Base-by-base conservation (phyloP, 257 asterid genomes). In the Solanum pimpinellifolium region DNA sequence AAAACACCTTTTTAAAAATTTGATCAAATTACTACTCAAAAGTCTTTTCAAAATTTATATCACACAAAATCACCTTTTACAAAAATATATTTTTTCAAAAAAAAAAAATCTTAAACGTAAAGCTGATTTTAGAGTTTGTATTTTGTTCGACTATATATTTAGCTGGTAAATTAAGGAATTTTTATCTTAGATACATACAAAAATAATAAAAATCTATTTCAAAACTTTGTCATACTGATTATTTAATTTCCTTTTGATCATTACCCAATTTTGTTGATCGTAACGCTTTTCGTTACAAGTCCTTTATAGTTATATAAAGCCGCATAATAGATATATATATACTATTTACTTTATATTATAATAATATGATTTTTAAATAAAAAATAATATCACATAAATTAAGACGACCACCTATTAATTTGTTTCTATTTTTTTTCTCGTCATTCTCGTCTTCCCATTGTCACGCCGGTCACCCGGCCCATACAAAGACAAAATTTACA, bases 381-480 rank as follows among this genome's bases (percentile, higher is more conserved):
- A 0, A 59, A 59, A 59, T 0, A 59, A 59, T 21, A 59, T 59
- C 27, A 21, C 27, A 59, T 59, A 59, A 21, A 21, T 21, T 56
- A 1, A 20, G 1, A 56, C 65, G 1, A 18, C 4, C 0, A 3
- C 0, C 0, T 16, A 18, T 1, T 20, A 15, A 49, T 62, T 62
- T 62, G 8, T 37, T 37, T 35, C 49, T 0, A 10, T 35, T 44
- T 25, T 25, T 7, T 60, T 89, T 29, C 86, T 89, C 90, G 86
- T 72, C 86, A 56, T 56, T 56, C 86, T 75, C 86, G 89, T 88
- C 89, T 84, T 39, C 68, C 84, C 27, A 87, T 10, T 39, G 78
- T 83, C 78, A 73, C 76, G 90, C 91, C 90, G 87, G 88, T 88
- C 82, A 10, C 31, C 31, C 46, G 76, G 60, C 73, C 72, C 70